Percentiles rank a stretch among this genome's conserved stretches.
These are phyloP conservation scores for Periconia sp. DNA, from an alignment of 2,329 filamentous ascomycete species.

Conservation along the genomic window DNA sequence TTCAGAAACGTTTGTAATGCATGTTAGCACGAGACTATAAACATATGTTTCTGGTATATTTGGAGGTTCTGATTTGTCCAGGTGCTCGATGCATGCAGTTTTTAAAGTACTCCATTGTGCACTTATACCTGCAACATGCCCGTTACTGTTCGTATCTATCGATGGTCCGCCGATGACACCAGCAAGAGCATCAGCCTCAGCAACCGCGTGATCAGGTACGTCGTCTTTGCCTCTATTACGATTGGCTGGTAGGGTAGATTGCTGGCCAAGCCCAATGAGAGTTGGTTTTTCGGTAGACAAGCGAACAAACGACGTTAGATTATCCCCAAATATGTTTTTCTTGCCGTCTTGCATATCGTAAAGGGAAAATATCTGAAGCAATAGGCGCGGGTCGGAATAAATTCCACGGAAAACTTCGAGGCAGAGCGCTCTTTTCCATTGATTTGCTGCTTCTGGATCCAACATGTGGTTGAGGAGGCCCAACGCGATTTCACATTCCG, in stretches of 20 bases:
- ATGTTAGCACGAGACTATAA: slow-evolving; percentile 85
- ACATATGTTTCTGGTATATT: slow-evolving; percentile 87
- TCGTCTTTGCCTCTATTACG: slow-evolving; percentile 58
- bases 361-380: slow-evolving; percentile 76
- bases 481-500: slow-evolving; percentile 81
- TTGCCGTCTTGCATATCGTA: slow-evolving; percentile 75
- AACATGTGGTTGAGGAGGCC: slow-evolving; percentile 81
- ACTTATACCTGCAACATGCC: slow-evolving; percentile 76
- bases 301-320: slow-evolving; percentile 87
- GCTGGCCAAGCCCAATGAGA: slow-evolving; percentile 84
- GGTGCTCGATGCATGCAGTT: slow-evolving; percentile 86
- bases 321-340: slow-evolving; percentile 75
- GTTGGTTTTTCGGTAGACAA: slow-evolving; percentile 87
- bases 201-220: slow-evolving; percentile 77
- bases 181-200: slow-evolving; percentile 84
- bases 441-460: slow-evolving; percentile 74
- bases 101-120: slow-evolving; percentile 87
- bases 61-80: slow-evolving; percentile 88
- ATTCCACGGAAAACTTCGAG: slow-evolving; percentile 89
- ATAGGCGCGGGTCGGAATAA: slow-evolving; percentile 76
- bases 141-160: slow-evolving; percentile 59
- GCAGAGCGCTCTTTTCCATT: slow-evolving; percentile 87
- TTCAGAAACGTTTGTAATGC: slow-evolving; percentile 87
- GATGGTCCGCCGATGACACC: slow-evolving; percentile 79
- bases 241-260: slow-evolving; percentile 78